phyloP scores from a whole-genome alignment of 768 basidiomycete genomes.

The Tricholoma bakamatsutake region DNA sequence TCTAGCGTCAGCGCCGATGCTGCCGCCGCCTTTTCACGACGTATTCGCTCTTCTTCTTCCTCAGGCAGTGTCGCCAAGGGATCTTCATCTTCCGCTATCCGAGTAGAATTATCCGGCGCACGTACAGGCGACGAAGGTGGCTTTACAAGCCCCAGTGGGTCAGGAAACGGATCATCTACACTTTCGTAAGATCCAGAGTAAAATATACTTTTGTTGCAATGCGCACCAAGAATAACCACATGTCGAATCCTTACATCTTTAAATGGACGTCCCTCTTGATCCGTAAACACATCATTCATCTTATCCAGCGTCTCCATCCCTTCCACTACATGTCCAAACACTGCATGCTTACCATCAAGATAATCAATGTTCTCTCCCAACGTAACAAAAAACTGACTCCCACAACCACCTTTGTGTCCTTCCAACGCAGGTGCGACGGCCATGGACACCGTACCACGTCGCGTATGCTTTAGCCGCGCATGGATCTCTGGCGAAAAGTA shows the following conservation, averaged over 20 bases:
- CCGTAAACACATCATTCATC: slow-evolving; percentile 87
- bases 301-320: slow-evolving; percentile 89
- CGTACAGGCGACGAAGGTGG: slow-evolving; percentile 76
- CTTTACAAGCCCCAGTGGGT: slow-evolving; percentile 69
- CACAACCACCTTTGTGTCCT: slow-evolving; percentile 64
- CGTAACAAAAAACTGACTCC: slow-evolving; percentile 96
- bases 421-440: slow-evolving; percentile 84
- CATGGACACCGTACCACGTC: slow-evolving; percentile 93
- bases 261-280: slow-evolving; percentile 83
- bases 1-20: slow-evolving; percentile 95
- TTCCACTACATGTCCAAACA: slow-evolving; percentile 95
- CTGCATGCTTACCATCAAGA: slow-evolving; percentile 87
- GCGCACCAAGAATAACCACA: slow-evolving; percentile 88
- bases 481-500: slow-evolving; percentile 83
- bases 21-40: slow-evolving; percentile 83
- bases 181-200: no score
- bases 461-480: slow-evolving; percentile 76
- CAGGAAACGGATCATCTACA: slow-evolving; percentile 93
- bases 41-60: slow-evolving; percentile 75
- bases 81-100: slow-evolving; percentile 95
- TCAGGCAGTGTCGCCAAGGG: slow-evolving; percentile 76
- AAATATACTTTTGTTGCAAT: no score
- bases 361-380: slow-evolving; percentile 89
- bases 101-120: slow-evolving; percentile 80
- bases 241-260: slow-evolving; percentile 95